Percentiles rank a stretch among this genome's conserved stretches.
Conservation (phyloP, 495 filamentous ascomycete species). For the Aspergillus incahuasiensis region DNA sequence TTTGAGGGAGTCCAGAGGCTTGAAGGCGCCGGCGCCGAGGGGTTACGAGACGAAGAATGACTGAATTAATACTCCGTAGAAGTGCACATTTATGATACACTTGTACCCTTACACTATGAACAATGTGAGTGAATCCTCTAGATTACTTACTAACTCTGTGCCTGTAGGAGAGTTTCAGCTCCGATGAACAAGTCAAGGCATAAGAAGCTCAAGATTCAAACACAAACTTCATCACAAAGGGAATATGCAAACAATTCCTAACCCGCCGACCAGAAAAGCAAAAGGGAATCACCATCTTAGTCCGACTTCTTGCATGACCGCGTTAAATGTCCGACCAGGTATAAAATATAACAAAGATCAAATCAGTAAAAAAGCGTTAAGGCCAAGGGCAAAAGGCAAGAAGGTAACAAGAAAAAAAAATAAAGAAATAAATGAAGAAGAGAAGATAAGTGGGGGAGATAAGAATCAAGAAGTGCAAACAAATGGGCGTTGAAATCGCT, state of each 20-base stretch:
- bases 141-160: conserved; percentile 3
- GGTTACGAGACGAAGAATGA: conserved; percentile 15
- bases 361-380: conserved; percentile 16
- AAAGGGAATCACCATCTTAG: conserved; percentile 34
- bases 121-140: conserved; percentile 6
- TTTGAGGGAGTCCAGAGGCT: conserved; percentile 32
- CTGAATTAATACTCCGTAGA: background rate
- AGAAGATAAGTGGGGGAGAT: background rate
- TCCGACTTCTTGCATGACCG: conserved; percentile 41
- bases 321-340: conserved; percentile 31
- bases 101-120: background rate
- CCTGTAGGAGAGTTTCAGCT: conserved; percentile 14
- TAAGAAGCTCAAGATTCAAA: conserved; percentile 18
- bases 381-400: conserved; percentile 21
- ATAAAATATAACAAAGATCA: conserved; percentile 15
- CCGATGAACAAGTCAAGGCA: conserved; percentile 6
- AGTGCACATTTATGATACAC: background rate
- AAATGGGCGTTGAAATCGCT: conserved; percentile 30
- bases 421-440: background rate
- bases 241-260: conserved; percentile 24
- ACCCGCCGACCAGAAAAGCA: conserved; percentile 26
- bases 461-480: conserved; percentile 26
- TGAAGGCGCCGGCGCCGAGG: conserved; percentile 30
- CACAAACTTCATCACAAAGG: conserved; percentile 21
- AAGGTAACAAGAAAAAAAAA: conserved; percentile 11